phyloP scores from a whole-genome alignment of 2,329 filamentous ascomycete species.

The Paecilomyces fulvus region DNA sequence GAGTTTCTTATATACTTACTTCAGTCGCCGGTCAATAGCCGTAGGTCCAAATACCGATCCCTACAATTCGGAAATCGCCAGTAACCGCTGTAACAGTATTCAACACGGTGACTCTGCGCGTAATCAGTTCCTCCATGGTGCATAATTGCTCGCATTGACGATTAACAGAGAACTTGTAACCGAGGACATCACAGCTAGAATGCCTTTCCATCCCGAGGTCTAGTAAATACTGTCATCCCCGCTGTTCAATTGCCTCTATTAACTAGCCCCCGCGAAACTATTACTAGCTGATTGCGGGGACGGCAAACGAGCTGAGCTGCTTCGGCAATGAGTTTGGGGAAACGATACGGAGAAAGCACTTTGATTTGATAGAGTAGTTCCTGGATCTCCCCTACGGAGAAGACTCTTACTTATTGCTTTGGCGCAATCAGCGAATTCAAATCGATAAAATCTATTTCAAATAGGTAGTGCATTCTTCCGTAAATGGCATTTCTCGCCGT shows the following conservation, averaged over 20 bases:
- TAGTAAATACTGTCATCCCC: not conserved
- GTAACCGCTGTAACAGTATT: not conserved
- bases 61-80: not conserved
- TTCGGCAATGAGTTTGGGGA: not conserved
- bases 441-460: not conserved
- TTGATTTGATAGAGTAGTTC: not conserved
- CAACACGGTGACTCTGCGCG: not conserved
- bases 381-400: not conserved
- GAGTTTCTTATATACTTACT: not conserved
- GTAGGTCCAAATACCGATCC: not conserved
- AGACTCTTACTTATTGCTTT: not conserved
- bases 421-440: not conserved
- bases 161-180: too few species aligned
- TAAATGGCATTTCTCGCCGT: not conserved
- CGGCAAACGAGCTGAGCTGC: not conserved
- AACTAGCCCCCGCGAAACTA: not conserved
- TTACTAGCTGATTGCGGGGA: not conserved
- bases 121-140: not conserved
- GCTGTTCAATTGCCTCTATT: not conserved
- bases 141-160: not conserved
- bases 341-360: not conserved
- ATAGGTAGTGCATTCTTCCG: not conserved
- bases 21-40: not conserved
- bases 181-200: too few species aligned
- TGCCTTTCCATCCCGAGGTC: not conserved